Conservation (phyloP, 2,329 filamentous ascomycete species). For the Diaporthe citrichinensis region DNA sequence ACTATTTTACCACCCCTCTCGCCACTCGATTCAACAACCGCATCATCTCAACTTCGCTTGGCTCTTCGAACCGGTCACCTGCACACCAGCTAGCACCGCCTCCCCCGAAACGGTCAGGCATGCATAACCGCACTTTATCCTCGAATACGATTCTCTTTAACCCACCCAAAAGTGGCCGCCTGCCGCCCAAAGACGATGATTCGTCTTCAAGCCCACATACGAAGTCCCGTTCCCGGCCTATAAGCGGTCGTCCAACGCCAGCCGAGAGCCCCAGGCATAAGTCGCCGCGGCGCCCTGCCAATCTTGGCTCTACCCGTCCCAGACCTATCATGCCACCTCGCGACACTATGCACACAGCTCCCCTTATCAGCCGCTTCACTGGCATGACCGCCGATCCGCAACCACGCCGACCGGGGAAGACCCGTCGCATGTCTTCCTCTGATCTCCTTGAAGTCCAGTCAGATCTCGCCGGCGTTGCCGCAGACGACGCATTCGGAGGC, state of each 20-base stretch:
- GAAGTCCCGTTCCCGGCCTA: slow-evolving; percentile 51
- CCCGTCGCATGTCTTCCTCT: slow-evolving; percentile 71
- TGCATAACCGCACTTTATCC: slow-evolving; percentile 82
- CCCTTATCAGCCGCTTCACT: slow-evolving; percentile 64
- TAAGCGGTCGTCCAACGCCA: slow-evolving; percentile 56
- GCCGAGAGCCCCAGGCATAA: slow-evolving; percentile 57
- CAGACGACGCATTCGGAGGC: slow-evolving; percentile 72
- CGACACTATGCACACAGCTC: slow-evolving; percentile 68
- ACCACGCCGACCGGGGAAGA: slow-evolving; percentile 52
- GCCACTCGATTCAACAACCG: slow-evolving; percentile 55
- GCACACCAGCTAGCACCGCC: slow-evolving; percentile 45
- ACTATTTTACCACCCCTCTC: slow-evolving; percentile 70
- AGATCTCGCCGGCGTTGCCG: slow-evolving; percentile 74
- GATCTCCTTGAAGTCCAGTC: slow-evolving; percentile 74
- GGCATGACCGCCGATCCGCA: slow-evolving; percentile 63
- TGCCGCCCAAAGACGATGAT: slow-evolving; percentile 51
- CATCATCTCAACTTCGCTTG: slow-evolving; percentile 50
- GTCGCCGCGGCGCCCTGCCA: slow-evolving; percentile 63
- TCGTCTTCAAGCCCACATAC: slow-evolving; percentile 55
- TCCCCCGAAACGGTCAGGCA: slow-evolving; percentile 53
- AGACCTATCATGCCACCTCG: slow-evolving; percentile 69
- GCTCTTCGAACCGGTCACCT: slow-evolving; percentile 45
- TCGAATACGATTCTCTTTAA: slow-evolving; percentile 89
- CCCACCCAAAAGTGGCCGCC: slow-evolving; percentile 58
- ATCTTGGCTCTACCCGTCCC: slow-evolving; percentile 64